Evolutionary conservation across 768 basidiomycete genomes (phyloP), one percentile per base, ranked within the genome.

Genomic region (Russula sp.): DNA sequence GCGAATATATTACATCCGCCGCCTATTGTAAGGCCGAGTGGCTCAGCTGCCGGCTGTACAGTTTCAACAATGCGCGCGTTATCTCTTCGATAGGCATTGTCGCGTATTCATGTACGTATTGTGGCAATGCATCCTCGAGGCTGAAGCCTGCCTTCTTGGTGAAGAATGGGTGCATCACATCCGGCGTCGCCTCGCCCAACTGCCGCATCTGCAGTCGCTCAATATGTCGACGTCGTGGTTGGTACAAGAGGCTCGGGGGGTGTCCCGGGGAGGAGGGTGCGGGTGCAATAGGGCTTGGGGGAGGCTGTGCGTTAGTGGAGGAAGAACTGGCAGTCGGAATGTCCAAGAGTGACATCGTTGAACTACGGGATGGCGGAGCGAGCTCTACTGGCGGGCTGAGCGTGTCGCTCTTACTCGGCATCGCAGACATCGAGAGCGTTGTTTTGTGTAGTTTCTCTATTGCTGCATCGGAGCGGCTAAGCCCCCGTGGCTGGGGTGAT

Each of bases 121-220:
- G 88, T 13, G 91, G 90, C n/a, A 93, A 70, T 0, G 88, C 85
- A 65, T 91, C 89, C 70, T 91, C 87, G 53, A 93, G 73, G 69
- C 83, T 90, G 75, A 93, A 90, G 0, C 90, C 88, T 1, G 88
- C 84, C 69, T 84, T 88, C 69, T 90, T 87, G 83, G 87, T 87
- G 74, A 90, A 90, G 73, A 90, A 89, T 3, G 87, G 87, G 70
- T 88, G 88, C 88, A 88, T 88, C 22, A 90, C 87, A 67, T 91
- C 88, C 1, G 90, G 89, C 0, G 89, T 90, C n/a, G 88, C 90
- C 70, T 93, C 88, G 36, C 91, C 92, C 13, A 93, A 76, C 70
- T 93, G 92, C 32, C 88, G 82, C 83, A 92, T 86, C 22, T 85
- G 88, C 57, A 92, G 73, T n/a, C 87, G 82, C 66, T 91, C 87